A percentile compares a stretch with the other conserved stretches of the same genome.
Conservation (phyloP, 2,329 filamentous ascomycete genomes). For the Catunica adiposa region DNA sequence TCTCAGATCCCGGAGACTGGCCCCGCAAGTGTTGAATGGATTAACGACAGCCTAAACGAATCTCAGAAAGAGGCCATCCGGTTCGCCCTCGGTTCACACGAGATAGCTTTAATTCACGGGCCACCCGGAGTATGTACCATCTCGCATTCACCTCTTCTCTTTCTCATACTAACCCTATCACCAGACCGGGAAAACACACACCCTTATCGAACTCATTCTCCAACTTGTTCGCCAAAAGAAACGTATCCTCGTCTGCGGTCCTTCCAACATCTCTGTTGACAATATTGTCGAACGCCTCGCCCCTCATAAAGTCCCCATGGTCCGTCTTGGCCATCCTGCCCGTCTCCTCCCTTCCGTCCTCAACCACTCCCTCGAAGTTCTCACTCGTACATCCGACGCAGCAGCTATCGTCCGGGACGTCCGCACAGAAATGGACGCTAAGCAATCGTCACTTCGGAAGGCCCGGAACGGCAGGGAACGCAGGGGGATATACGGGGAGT, state of each 20-base stretch:
- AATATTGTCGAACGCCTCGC: slow-evolving; percentile 91
- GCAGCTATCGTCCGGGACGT: slow-evolving; percentile 82
- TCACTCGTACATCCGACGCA: slow-evolving; percentile 80
- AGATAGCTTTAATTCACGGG: slow-evolving; percentile 83
- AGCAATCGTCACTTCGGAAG: slow-evolving; percentile 77
- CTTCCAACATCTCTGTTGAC: slow-evolving; percentile 93
- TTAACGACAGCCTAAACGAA: slow-evolving; percentile 45
- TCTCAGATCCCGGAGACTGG: slow-evolving; percentile 16
- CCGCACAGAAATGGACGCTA: slow-evolving; percentile 79
- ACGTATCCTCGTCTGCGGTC: slow-evolving; percentile 81
- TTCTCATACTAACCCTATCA: slow-evolving; percentile 11
- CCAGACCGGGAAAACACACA: slow-evolving; percentile 88
- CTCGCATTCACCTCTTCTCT: background rate
- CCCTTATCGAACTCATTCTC: slow-evolving; percentile 85
- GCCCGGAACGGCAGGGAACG: slow-evolving; percentile 66
- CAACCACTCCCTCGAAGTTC: slow-evolving; percentile 75
- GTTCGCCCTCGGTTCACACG: slow-evolving; percentile 70
- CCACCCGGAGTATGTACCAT: slow-evolving; percentile 55
- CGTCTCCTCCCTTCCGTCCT: slow-evolving; percentile 76
- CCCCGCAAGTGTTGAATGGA: slow-evolving; percentile 36
- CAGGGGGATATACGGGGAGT: slow-evolving; percentile 64
- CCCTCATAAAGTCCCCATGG: slow-evolving; percentile 67
- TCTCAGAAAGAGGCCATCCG: slow-evolving; percentile 52
- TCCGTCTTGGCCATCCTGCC: slow-evolving; percentile 84
- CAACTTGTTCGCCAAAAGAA: slow-evolving; percentile 61